Percentiles rank a stretch among this genome's conserved stretches.
Evolutionary conservation across 495 filamentous ascomycete genomes (phyloP).

Genomic region (Daldinia loculata): DNA sequence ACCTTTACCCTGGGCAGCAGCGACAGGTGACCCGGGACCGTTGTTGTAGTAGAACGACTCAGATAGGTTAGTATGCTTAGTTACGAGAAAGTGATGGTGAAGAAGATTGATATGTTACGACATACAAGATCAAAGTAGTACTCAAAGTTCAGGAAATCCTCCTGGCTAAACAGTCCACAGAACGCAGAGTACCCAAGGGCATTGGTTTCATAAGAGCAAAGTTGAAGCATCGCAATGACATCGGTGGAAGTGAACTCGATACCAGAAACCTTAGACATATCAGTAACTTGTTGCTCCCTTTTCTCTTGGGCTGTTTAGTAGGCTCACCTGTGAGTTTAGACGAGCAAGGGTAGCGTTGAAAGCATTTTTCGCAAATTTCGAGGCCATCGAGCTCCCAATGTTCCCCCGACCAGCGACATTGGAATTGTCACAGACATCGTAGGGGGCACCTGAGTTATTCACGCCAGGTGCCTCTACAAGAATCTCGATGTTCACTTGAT

Average conservation of each 20-base stretch:
- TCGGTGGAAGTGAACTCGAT: constrained; percentile 41
- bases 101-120: constrained; percentile 9
- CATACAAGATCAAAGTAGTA: constrained; percentile 45
- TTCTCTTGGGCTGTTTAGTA: neutral
- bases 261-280: constrained; percentile 36
- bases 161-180: constrained; percentile 47
- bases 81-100: neutral
- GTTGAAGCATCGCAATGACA: constrained; percentile 41
- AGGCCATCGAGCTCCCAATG: constrained; percentile 46
- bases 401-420: constrained; percentile 40
- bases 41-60: constrained; percentile 50
- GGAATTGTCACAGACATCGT: constrained; percentile 47
- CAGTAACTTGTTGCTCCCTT: constrained; percentile 1
- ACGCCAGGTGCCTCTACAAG: constrained; percentile 45
- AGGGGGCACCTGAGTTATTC: constrained; percentile 46
- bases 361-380: constrained; percentile 32
- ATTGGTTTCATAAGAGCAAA: constrained; percentile 45
- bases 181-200: constrained; percentile 44
- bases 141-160: constrained; percentile 49
- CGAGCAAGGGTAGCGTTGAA: constrained; percentile 43
- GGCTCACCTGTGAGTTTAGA: constrained; percentile 41
- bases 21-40: constrained; percentile 49
- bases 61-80: constrained; percentile 11
- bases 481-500: constrained; percentile 51
- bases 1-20: constrained; percentile 52